Conservation (phyloP, 1,139 yeast species). For the Lodderomyces parapsilosis region DNA sequence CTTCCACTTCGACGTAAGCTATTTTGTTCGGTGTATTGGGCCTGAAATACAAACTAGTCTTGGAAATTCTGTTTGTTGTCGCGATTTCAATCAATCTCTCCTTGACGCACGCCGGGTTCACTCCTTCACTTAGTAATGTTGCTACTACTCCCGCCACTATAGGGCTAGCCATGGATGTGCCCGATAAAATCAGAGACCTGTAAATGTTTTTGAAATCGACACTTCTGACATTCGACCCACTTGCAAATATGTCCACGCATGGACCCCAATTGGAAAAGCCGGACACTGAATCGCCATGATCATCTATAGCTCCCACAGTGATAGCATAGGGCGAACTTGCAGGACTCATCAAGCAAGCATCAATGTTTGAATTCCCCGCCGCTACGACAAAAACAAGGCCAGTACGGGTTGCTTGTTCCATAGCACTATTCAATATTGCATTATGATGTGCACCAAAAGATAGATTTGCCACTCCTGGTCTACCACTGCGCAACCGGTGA, state of each 20-base stretch:
- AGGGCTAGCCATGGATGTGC: conserved; percentile 91
- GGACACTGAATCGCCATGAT: conserved; percentile 63
- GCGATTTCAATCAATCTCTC: conserved; percentile 36
- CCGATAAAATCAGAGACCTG: conserved; percentile 53
- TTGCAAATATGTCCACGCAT: conserved; percentile 81
- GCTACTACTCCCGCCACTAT: conserved; percentile 75
- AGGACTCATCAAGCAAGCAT: conserved; percentile 84
- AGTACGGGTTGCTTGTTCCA: conserved; percentile 64
- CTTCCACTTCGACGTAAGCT: conserved; percentile 30
- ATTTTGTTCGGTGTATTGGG: conserved; percentile 39
- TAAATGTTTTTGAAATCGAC: conserved; percentile 27
- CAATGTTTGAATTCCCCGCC: conserved; percentile 77
- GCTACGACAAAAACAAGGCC: conserved; percentile 82
- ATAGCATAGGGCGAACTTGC: conserved; percentile 71
- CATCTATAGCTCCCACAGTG: conserved; percentile 88
- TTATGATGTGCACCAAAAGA: conserved; percentile 75
- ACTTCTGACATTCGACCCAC: conserved; percentile 68
- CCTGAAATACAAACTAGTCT: conserved; percentile 27
- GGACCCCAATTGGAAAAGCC: conserved; percentile 83
- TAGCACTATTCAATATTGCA: conserved; percentile 65
- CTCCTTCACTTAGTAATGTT: conserved; percentile 58
- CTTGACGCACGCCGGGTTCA: conserved; percentile 40
- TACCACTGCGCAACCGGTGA: conserved; percentile 43
- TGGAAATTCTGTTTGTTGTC: conserved; percentile 34
- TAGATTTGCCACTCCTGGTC: conserved; percentile 68